phyloP scores from a whole-genome alignment of 2,329 filamentous ascomycete genomes.

The Onygenales sp. region DNA sequence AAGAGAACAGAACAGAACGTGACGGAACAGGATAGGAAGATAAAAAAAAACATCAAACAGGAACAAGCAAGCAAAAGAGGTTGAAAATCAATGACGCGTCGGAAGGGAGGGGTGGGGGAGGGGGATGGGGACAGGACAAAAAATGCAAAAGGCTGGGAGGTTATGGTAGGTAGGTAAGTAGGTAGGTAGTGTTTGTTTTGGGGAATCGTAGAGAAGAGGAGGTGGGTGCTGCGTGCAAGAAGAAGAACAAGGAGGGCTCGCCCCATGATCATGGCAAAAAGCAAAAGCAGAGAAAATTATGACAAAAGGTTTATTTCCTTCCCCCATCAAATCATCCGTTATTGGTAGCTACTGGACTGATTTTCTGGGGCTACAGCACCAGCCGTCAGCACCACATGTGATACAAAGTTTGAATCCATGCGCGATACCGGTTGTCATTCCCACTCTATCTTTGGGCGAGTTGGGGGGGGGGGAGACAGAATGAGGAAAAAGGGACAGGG shows the following conservation, averaged over 20 bases:
- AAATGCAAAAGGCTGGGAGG: too few species aligned
- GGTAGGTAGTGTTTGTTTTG: too few species aligned
- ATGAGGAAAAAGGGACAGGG: slow-evolving; percentile 10
- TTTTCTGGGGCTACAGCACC: slow-evolving; percentile 19
- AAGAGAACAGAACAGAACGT: too few species aligned
- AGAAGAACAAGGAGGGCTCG: not conserved
- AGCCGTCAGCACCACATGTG: slow-evolving; percentile 19
- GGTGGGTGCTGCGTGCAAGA: not conserved
- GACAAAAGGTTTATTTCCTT: not conserved
- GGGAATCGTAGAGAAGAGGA: too few species aligned
- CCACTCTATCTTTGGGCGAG: not conserved
- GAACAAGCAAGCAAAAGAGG: too few species aligned
- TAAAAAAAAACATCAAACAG: too few species aligned
- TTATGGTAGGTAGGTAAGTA: too few species aligned
- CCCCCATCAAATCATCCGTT: slow-evolving; percentile 6
- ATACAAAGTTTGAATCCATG: slow-evolving; percentile 11
- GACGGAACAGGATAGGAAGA: too few species aligned
- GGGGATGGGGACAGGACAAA: too few species aligned
- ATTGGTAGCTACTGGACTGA: slow-evolving; percentile 21
- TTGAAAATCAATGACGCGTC: too few species aligned
- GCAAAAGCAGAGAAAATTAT: not conserved
- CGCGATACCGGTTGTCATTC: not conserved
- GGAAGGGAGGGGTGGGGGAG: too few species aligned
- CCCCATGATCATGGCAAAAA: not conserved
- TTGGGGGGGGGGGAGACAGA: not conserved